Conservation (phyloP, 805 yeast genomes). For the Wickerhamomyces strasburgensis region DNA sequence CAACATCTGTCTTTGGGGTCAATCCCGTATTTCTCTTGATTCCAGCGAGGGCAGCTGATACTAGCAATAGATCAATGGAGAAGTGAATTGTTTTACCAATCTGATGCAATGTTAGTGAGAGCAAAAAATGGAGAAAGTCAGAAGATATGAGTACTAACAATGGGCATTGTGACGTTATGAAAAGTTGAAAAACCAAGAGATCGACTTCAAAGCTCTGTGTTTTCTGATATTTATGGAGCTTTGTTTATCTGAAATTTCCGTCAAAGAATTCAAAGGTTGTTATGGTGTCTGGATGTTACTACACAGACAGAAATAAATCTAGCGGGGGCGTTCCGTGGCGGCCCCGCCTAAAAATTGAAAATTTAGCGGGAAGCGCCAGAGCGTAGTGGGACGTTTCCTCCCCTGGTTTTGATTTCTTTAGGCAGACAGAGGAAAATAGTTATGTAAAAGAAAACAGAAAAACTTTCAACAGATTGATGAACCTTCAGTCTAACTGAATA, state of each 20-base stretch:
- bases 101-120: conserved; percentile 16
- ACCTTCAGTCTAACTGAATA: background rate
- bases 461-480: background rate
- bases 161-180: background rate
- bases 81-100: conserved; percentile 53
- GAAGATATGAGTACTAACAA: background rate
- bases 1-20: conserved; percentile 46
- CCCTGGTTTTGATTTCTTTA: no score
- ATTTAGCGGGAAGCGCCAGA: no score
- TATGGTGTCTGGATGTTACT: background rate
- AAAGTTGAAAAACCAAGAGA: no score
- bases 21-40: conserved; percentile 69
- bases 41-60: conserved; percentile 69
- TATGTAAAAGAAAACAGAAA: no score
- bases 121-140: background rate
- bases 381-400: no score
- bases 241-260: background rate
- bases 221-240: background rate
- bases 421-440: no score
- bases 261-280: no score
- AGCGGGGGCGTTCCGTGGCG: background rate
- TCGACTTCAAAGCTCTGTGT: background rate
- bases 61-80: conserved; percentile 52
- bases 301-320: background rate
- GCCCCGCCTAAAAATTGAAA: no score